Conservation (phyloP, 2,329 filamentous ascomycete species). For the Fusarium sp. region DNA sequence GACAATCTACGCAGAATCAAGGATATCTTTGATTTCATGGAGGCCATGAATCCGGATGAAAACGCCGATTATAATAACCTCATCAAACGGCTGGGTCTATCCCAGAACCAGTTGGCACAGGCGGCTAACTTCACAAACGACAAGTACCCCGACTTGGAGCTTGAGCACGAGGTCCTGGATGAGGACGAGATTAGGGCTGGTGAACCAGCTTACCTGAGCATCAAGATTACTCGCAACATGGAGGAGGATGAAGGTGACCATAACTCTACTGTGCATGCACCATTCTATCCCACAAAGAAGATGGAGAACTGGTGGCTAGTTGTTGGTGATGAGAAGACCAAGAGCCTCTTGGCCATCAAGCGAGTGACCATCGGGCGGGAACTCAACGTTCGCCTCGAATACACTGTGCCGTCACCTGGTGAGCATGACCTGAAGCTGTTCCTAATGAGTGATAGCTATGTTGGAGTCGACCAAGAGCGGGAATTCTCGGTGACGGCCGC, state of each 20-base stretch:
- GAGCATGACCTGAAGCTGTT: conserved; percentile 90
- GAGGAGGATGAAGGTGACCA: conserved; percentile 69
- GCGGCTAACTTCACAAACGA: conserved; percentile 96
- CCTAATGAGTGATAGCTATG: conserved; percentile 96
- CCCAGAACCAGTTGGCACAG: conserved; percentile 82
- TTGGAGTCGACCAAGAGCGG: conserved; percentile 96
- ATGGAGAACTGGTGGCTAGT: conserved; percentile 99
- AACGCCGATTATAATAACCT: conserved; percentile 83
- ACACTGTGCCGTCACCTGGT: conserved; percentile 84
- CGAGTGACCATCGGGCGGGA: conserved; percentile 85
- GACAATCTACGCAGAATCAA: conserved; percentile 70
- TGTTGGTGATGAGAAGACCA: conserved; percentile 89
- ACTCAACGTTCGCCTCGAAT: conserved; percentile 83
- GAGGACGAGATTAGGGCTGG: conserved; percentile 81
- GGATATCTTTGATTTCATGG: conserved; percentile 98
- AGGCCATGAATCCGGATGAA: conserved; percentile 95
- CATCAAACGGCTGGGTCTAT: conserved; percentile 79
- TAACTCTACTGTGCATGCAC: conserved; percentile 88
- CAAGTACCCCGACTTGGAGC: conserved; percentile 93
- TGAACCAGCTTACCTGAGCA: conserved; percentile 80
- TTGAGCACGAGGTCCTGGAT: conserved; percentile 88
- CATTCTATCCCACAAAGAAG: conserved; percentile 92
- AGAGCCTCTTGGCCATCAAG: conserved; percentile 91
- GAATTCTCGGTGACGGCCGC: conserved; percentile 84
- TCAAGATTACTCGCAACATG: conserved; percentile 85